Base-by-base conservation (phyloP, 108 stramenopile species). In the Cyclotella cryptica region DNA sequence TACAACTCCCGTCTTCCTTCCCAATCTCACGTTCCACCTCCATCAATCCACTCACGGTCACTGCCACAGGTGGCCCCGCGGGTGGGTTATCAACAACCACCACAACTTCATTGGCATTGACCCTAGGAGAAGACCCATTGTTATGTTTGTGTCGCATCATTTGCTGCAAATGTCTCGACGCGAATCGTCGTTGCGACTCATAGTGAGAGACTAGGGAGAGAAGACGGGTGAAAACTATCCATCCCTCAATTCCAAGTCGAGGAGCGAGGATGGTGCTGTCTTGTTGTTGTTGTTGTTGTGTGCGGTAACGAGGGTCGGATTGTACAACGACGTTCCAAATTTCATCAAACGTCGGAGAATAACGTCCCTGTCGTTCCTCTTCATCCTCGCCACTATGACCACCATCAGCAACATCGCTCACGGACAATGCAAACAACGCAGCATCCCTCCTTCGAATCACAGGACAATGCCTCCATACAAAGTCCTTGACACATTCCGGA, bases 151-250 rank as follows among this genome's bases (percentile, higher is more conserved):
- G 93, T 43, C 87, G 80, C 93, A 94, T 91, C 49, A 91, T 92
- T 58, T 94, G 93, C 63, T 95, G 94, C 67, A 93, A 85, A 83
- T 96, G 94, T 28, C 92, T 77, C 14, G 87, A 91, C 18, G 92
- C 88, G 67, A 96, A 96, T 40, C 92, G 72, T 44, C 91, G 80
- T 64, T 90, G 89, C 24, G 92, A 90, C 70, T 96, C 94, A 26
- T 92, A 83, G 40, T 96, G 90, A 62, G 93, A 87, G 7, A 89
- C 91, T 5, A 96, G 83, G 18, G 94, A 87, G 75, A 96, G 88
- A 42, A 96, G 89, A n/a, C 92, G 88, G 71, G 88, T 89, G 84
- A 96, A 91, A 8, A 96, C 71, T 84, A 96, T 87, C 91, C 89
- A 96, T 22, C 88, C 89, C 68, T 96, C 94, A 5, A 96, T 79